phyloP scores from a whole-genome alignment of 2,329 filamentous ascomycete species.

The Fusarium verticillioides region DNA sequence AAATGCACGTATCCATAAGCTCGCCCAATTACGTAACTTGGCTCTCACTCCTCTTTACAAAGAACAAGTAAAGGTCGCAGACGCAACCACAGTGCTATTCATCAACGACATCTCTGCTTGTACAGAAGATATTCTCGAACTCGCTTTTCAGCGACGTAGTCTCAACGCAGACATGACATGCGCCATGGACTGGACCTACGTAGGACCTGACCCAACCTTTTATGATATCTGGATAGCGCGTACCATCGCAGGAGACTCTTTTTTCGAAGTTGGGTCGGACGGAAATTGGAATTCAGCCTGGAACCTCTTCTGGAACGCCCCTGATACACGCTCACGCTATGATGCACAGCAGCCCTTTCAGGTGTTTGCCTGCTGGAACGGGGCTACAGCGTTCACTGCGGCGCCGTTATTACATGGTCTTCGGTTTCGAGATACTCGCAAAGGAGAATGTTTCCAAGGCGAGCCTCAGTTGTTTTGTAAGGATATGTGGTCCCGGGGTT shows the following conservation, averaged over 20 bases:
- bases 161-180: constrained; percentile 67
- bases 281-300: constrained; percentile 61
- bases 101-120: constrained; percentile 66
- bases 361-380: constrained; percentile 72
- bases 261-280: constrained; percentile 63
- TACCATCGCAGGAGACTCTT: constrained; percentile 62
- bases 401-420: constrained; percentile 58
- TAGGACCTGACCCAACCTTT: constrained; percentile 58
- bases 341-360: constrained; percentile 60
- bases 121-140: constrained; percentile 66
- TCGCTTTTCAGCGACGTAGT: constrained; percentile 58
- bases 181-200: constrained; percentile 67
- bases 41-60: constrained; percentile 60
- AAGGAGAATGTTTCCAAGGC: constrained; percentile 62
- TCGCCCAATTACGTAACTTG: constrained; percentile 64
- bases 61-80: constrained; percentile 38
- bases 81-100: constrained; percentile 60
- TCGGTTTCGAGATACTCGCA: constrained; percentile 54
- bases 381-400: constrained; percentile 61
- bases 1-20: constrained; percentile 56
- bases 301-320: constrained; percentile 63
- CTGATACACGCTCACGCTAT: constrained; percentile 49
- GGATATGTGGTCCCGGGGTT: constrained; percentile 63
- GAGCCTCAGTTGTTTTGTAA: constrained; percentile 68
- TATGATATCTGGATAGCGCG: constrained; percentile 69